Conservation (phyloP, 345 rosid species). For the Acer yangbiense region DNA sequence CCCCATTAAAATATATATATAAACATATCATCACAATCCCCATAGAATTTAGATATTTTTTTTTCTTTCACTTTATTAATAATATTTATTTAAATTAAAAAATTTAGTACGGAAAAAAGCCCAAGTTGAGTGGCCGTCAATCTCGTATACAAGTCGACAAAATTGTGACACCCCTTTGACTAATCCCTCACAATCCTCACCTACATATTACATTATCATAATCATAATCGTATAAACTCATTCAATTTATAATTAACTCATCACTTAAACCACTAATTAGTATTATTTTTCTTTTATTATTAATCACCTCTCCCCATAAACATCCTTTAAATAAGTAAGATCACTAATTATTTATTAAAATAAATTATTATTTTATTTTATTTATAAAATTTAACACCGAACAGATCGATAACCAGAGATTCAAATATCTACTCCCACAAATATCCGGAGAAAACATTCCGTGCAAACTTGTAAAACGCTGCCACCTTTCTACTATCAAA, state of each 20-base stretch:
- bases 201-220: neutral
- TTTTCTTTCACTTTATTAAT: no score
- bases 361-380: no score
- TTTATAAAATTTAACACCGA: no score
- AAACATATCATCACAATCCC: no score
- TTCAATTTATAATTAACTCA: neutral
- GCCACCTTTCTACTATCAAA: neutral
- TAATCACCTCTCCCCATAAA: neutral
- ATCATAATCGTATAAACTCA: neutral
- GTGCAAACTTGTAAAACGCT: no score
- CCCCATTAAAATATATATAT: no score
- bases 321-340: neutral
- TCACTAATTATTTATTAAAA: no score
- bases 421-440: no score
- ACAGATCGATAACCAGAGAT: no score
- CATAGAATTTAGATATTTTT: no score
- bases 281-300: neutral
- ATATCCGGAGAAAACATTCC: no score
- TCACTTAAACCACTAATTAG: neutral
- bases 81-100: no score
- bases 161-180: constrained; percentile 14
- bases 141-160: constrained; percentile 4
- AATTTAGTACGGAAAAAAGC: neutral
- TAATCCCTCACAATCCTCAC: neutral
- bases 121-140: constrained; percentile 1